phyloP scores from a whole-genome alignment of 768 basidiomycete genomes.

The Termitomyces bulborhizus region DNA sequence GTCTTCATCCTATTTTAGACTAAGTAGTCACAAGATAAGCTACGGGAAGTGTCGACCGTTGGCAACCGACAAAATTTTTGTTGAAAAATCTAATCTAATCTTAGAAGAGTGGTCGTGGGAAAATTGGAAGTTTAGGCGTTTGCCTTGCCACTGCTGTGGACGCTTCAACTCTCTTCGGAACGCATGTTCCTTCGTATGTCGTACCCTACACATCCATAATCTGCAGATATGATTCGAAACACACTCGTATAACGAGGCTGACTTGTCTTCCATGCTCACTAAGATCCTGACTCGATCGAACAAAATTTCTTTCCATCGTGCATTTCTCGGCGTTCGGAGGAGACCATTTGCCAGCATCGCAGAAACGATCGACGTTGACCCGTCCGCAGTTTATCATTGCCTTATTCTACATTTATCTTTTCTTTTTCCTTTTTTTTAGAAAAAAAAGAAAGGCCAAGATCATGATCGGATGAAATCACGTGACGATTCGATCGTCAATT shows the following conservation, averaged over 20 bases:
- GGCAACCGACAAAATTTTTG: too few relatives aligned
- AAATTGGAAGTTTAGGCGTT: not conserved
- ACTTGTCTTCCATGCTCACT: not conserved
- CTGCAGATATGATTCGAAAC: not conserved
- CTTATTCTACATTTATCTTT: not conserved
- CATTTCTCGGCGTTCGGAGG: not conserved
- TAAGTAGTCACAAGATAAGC: not conserved
- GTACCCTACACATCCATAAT: not conserved
- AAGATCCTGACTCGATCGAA: not conserved
- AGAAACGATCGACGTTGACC: not conserved
- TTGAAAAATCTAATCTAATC: not conserved
- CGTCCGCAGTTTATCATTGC: not conserved
- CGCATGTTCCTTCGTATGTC: not conserved
- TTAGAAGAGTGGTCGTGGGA: not conserved
- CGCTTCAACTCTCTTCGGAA: too few relatives aligned
- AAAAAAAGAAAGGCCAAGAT: not conserved
- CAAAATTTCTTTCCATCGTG: not conserved
- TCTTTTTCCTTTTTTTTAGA: not conserved
- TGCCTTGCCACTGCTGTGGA: too few relatives aligned
- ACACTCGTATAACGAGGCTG: not conserved
- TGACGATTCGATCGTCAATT: not conserved
- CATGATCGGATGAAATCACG: not conserved
- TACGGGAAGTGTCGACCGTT: not conserved
- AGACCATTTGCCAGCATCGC: not conserved
- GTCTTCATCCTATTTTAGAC: not conserved